Evolutionary conservation across 176 grass and related monocot species (phyloP), one percentile per base, ranked within the genome.

Genomic region (Saccharum spontaneum): DNA sequence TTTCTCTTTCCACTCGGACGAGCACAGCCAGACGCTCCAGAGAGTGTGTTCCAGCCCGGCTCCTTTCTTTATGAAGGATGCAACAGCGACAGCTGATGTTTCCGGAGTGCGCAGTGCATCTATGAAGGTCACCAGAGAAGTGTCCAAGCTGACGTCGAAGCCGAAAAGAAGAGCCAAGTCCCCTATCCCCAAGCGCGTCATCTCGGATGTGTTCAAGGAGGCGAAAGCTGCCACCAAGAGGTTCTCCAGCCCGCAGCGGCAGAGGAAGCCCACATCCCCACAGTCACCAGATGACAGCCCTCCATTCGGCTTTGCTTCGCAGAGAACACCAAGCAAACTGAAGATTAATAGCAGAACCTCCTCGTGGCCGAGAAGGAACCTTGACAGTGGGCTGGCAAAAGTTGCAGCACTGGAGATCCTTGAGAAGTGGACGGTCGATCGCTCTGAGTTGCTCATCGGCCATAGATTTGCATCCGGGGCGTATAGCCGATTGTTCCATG

Each of bases 131-230:
- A 20, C 4, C 1, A 48, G 79, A 8, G 82, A 91, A 9, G 80
- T 20, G 23, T 28, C 14, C 4, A 40, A 60, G 67, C 67, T 36
- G 14, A 12, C 1, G 16, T 0, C 37, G 0, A 89, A 88, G 67
- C 84, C 73, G 1, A 99, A 85, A 72, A 74, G 80, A 18, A 85
- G 97, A 66, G 84, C 97, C 0, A 78, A 87, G 64, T 96, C 97
- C 8, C 93, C 93, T 4, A 83, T 92, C 78, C 90, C 91, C 8
- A 83, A 79, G 2, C 91, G 82, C 22, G 83, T 77, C 65, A 79
- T 99, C 63, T 96, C 94, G 0, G 94, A 96, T 57, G 84, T 79
- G 28, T 96, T 99, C 62, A 88, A 85, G 87, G 97, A 99, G 86
- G 97, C 94, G 0, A 94, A 87, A 69, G 82, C 83, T 84, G 86